These are phyloP conservation scores for Boletus coccyginus DNA, from an alignment of 768 basidiomycete species.

Conservation along the genomic window DNA sequence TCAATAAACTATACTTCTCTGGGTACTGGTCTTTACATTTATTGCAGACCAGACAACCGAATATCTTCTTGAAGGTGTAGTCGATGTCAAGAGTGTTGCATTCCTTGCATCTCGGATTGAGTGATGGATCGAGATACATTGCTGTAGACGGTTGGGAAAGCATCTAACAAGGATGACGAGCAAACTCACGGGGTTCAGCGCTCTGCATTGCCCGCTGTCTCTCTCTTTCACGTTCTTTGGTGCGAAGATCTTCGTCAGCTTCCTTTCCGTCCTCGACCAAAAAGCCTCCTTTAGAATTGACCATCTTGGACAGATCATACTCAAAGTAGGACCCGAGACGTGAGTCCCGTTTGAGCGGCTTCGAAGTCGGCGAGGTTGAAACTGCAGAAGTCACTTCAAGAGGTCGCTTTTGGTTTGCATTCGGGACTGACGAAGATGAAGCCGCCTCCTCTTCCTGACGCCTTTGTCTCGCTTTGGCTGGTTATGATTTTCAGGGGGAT, in stretches of 20 bases:
- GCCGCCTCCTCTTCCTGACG: constrained; percentile 56
- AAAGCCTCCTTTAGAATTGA: constrained; percentile 96
- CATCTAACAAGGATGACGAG: background rate
- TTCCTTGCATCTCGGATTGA: constrained; percentile 83
- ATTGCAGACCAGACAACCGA: constrained; percentile 83
- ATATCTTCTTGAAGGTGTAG: constrained; percentile 74
- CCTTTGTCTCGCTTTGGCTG: constrained; percentile 76
- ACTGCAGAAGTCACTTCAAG: constrained; percentile 54
- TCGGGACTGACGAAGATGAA: constrained; percentile 45
- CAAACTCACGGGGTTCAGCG: constrained; percentile 60
- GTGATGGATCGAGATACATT: constrained; percentile 66
- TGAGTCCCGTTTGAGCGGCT: constrained; percentile 63
- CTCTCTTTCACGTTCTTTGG: constrained; percentile 82
- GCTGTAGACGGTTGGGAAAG: constrained; percentile 42
- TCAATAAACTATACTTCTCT: constrained; percentile 91
- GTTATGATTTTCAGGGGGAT: constrained; percentile 2
- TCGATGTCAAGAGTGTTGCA: constrained; percentile 91
- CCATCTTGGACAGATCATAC: constrained; percentile 95
- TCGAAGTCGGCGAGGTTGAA: constrained; percentile 60
- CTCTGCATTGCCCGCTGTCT: constrained; percentile 72
- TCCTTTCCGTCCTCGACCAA: constrained; percentile 86
- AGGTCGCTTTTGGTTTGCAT: constrained; percentile 76
- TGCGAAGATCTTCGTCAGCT: constrained; percentile 67
- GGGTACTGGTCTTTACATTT: constrained; percentile 86
- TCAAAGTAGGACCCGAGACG: constrained; percentile 92